Base-by-base conservation (phyloP, 2,329 filamentous ascomycete genomes). In the Ophiosphaerella herpotricha region DNA sequence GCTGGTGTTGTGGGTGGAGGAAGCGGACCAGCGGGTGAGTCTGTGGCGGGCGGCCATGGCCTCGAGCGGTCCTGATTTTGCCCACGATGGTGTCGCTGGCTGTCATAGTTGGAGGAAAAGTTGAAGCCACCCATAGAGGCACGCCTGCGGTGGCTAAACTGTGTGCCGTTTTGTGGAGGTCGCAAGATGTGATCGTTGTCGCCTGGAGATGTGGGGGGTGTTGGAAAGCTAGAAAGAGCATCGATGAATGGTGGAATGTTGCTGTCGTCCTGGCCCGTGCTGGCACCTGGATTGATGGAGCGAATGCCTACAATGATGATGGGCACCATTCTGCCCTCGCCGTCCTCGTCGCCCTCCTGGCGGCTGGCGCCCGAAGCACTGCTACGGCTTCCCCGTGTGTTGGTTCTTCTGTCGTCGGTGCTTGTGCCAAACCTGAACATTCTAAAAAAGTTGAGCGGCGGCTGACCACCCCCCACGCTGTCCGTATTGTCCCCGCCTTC, bases 281-380 rank as follows among this genome's bases (percentile, higher is more conserved):
- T 77, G 23, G 75, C 76, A 41, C 71, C 72, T 16, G 83, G 80
- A 29, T 81, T 84, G 50, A 88, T 85, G 23, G 85, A 86, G 45
- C 85, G 77, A 47, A 88, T 87, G 46, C 86, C 86, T 35, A 88
- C 85, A 44, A 88, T 85, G 37, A 88, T 87, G 54, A 88, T 80
- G 7, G 86, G 86, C 34, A 88, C 83, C 71, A 85, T 86, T 18
- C 85, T 78, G 39, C 81, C 81, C 45, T 75, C 75, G 33, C 76
- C 75, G 18, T 76, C 76, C n/a, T 74, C 72, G 46, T 67, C 63
- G 29, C 59, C 60, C 38, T 65, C 61, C 11, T 57, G 57, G 14
- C 51, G 54, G 12, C 60, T 55, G 16, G 57, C 43, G 4, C 50
- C 62, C 4, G 59, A 50, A 13, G 51, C 60, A 42, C 59, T 61